Percentiles rank a stretch among this genome's conserved stretches.
Conservation (phyloP, 2,329 filamentous ascomycete species). For the Botrytis fragariae region DNA sequence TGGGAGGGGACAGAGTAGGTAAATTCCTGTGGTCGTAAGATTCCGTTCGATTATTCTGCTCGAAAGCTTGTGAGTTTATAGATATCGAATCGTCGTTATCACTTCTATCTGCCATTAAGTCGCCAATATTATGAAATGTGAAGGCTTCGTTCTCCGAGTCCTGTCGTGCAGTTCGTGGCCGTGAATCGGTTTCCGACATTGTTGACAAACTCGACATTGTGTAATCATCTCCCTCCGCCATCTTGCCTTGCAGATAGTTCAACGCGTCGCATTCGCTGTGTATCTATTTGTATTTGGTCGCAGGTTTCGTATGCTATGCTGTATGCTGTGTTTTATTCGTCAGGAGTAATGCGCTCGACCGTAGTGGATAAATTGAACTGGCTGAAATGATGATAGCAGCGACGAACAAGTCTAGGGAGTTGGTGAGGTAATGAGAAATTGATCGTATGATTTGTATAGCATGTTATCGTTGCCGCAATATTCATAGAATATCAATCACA, state of each 20-base stretch:
- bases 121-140: conserved; percentile 33
- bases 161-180: conserved; percentile 34
- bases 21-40: conserved; percentile 32
- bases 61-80: conserved; percentile 24
- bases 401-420: conserved; percentile 2
- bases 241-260: conserved; percentile 25
- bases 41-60: conserved; percentile 27
- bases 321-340: conserved; percentile 4
- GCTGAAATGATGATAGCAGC: not conserved
- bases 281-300: not conserved
- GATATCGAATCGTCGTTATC: conserved; percentile 33
- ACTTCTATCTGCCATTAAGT: conserved; percentile 32
- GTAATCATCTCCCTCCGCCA: conserved; percentile 35
- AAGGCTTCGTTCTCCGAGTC: conserved; percentile 34
- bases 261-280: conserved; percentile 33
- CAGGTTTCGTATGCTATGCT: conserved; percentile 7
- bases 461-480: not conserved
- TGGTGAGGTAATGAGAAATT: not conserved
- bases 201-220: conserved; percentile 18
- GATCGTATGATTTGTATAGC: not conserved
- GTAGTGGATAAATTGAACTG: not conserved
- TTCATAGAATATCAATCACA: not conserved
- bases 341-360: conserved; percentile 26
- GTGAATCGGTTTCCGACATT: conserved; percentile 23
- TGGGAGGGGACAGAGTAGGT: conserved; percentile 32